These are phyloP conservation scores for Trichoderma brevicompactum DNA, from an alignment of 2,329 filamentous ascomycete genomes.

Conservation along the genomic window DNA sequence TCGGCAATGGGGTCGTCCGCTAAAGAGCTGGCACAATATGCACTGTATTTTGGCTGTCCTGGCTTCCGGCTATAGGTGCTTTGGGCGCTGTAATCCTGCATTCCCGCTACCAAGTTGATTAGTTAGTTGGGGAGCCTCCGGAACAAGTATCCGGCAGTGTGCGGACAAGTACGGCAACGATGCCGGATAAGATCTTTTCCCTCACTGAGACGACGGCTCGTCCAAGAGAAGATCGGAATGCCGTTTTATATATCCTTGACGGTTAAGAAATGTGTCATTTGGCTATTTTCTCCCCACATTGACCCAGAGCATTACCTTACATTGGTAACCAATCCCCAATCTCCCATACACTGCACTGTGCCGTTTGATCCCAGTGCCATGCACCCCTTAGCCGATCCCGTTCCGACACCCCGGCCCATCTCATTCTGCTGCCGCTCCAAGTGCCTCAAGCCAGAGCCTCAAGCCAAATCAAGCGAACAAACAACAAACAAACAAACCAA, in stretches of 20 bases:
- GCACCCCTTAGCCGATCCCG: slow-evolving; percentile 12
- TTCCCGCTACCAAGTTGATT: too few species aligned
- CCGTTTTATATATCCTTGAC: not conserved
- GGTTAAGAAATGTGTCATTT: not conserved
- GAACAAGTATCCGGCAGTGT: slow-evolving; percentile 12
- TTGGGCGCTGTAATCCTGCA: not conserved
- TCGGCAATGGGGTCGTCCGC: slow-evolving; percentile 24
- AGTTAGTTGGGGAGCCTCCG: not conserved
- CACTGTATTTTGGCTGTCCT: not conserved
- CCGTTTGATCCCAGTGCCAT: slow-evolving; percentile 4
- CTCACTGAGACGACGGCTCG: not conserved
- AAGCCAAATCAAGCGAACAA: not conserved
- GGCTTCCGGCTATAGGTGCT: not conserved
- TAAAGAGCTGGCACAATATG: too few species aligned
- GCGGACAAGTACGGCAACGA: not conserved
- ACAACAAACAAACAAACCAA: not conserved
- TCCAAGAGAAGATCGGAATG: too few species aligned
- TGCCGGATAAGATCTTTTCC: slow-evolving; percentile 23
- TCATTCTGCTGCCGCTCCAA: not conserved
- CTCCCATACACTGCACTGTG: not conserved
- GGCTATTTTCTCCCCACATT: not conserved
- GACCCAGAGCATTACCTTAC: not conserved
- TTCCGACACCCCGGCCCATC: slow-evolving; percentile 6
- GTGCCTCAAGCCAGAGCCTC: not conserved
- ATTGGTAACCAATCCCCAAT: not conserved